These are phyloP conservation scores for Trichosporon sp. DNA, from an alignment of 1,284 basidiomycete species.

Conservation along the genomic window DNA sequence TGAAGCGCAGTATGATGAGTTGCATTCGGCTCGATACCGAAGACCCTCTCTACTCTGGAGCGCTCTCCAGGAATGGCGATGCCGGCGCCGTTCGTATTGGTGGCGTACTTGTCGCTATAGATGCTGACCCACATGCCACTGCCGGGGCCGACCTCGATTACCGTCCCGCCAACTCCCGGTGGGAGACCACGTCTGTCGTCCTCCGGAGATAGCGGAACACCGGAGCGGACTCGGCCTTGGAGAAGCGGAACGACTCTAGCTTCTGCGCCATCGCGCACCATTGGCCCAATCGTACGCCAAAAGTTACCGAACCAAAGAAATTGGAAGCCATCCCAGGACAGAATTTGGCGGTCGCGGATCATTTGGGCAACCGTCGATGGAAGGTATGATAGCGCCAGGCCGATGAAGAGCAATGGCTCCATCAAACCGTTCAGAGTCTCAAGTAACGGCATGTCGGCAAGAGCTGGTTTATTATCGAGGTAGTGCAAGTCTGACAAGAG, in stretches of 20 bases:
- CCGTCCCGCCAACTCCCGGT: slow-evolving; percentile 12
- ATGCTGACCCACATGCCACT: slow-evolving; percentile 19
- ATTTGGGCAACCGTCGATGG: slow-evolving; percentile 8
- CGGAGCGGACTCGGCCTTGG: slow-evolving; percentile 15
- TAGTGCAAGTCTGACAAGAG: too few relatives aligned
- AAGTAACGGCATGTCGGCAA: background rate
- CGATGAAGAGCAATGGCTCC: slow-evolving; percentile 12
- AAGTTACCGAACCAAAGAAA: slow-evolving; percentile 16
- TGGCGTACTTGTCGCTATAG: slow-evolving; percentile 17
- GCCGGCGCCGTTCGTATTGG: background rate
- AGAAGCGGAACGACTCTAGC: slow-evolving; percentile 15
- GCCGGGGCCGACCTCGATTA: slow-evolving; percentile 20
- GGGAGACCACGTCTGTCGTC: background rate
- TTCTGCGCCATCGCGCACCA: slow-evolving; percentile 11
- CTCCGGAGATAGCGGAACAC: background rate
- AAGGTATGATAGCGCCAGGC: slow-evolving; percentile 7
- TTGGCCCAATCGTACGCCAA: slow-evolving; percentile 10
- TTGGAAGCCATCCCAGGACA: slow-evolving; percentile 9
- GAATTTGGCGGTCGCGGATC: background rate
- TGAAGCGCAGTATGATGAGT: slow-evolving; percentile 14
- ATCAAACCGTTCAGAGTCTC: background rate
- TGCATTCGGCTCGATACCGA: slow-evolving; percentile 17
- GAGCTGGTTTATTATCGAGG: too few relatives aligned
- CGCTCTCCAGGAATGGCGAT: background rate
- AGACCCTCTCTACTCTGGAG: slow-evolving; percentile 3